Conservation (phyloP, 2,329 filamentous ascomycete species). For the Helicocarpus griseus region DNA sequence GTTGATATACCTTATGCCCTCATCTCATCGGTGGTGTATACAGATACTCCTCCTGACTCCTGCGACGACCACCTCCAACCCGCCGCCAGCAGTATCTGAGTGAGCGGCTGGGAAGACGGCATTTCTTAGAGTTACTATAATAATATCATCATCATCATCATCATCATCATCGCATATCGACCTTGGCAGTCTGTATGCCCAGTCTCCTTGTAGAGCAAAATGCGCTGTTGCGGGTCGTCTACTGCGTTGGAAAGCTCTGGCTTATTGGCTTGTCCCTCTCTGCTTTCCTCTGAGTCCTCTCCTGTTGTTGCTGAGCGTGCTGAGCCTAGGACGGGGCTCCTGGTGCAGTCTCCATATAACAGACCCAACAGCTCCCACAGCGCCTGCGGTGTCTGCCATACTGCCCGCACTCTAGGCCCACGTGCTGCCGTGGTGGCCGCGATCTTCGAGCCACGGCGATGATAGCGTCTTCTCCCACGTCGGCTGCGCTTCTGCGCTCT, state of each 20-base stretch:
- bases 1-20: no score
- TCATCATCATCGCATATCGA: not conserved
- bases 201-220: slow-evolving; percentile 5
- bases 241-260: slow-evolving; percentile 18
- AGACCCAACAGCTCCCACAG: no score
- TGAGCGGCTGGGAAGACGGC: slow-evolving; percentile 1
- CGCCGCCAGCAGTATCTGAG: not conserved
- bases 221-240: slow-evolving; percentile 12
- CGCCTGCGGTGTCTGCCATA: not conserved
- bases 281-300: not conserved
- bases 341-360: not conserved
- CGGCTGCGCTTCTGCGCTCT: slow-evolving; percentile 25
- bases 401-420: slow-evolving; percentile 10
- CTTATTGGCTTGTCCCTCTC: slow-evolving; percentile 6
- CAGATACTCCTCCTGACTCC: no score
- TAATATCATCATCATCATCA: no score
- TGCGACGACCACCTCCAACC: not conserved
- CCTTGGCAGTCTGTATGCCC: not conserved
- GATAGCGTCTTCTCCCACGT: slow-evolving; percentile 33
- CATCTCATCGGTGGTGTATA: no score
- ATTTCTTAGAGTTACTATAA: no score
- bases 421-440: slow-evolving; percentile 8
- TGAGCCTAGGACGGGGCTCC: not conserved
- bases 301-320: not conserved
- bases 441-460: slow-evolving; percentile 14